These are phyloP conservation scores for Albugo candida DNA, from an alignment of 352 stramenopile species.

Conservation along the genomic window DNA sequence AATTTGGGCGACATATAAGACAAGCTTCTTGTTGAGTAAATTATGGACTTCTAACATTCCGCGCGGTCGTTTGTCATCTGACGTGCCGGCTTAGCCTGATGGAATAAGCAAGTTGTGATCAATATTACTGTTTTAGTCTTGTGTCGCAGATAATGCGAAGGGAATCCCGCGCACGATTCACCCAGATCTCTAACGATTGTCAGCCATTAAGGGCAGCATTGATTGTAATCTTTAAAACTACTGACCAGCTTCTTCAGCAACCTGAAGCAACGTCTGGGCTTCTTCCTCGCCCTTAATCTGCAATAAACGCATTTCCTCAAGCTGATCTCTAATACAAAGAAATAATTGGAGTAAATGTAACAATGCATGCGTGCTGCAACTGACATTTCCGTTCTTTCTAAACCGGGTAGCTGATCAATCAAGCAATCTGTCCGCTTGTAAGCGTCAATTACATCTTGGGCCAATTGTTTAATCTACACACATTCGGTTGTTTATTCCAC, in stretches of 20 bases:
- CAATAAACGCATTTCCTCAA: conserved; percentile 53
- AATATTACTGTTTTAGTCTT: conserved; percentile 11
- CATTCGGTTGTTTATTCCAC: neutral
- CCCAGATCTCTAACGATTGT: conserved; percentile 37
- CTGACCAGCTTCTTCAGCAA: conserved; percentile 58
- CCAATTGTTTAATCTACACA: conserved; percentile 43
- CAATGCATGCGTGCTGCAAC: neutral
- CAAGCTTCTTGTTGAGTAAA: too few species aligned
- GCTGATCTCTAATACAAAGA: conserved; percentile 29
- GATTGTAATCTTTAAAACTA: neutral
- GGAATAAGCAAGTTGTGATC: neutral
- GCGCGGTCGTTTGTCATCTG: too few species aligned
- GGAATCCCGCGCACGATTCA: conserved; percentile 59
- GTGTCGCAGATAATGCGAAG: conserved; percentile 69
- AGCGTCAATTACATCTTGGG: conserved; percentile 54
- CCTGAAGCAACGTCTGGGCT: conserved; percentile 59
- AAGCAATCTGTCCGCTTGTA: conserved; percentile 60
- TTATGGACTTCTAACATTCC: too few species aligned
- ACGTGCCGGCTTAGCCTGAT: too few species aligned
- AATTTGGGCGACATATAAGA: too few species aligned
- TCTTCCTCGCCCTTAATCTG: conserved; percentile 75
- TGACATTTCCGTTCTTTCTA: conserved; percentile 65
- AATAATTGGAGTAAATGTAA: neutral
- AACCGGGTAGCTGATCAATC: conserved; percentile 58
- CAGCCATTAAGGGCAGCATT: neutral